phyloP scores from a whole-genome alignment of 2,329 filamentous ascomycete genomes.

The Exutisphaerella laricina region DNA sequence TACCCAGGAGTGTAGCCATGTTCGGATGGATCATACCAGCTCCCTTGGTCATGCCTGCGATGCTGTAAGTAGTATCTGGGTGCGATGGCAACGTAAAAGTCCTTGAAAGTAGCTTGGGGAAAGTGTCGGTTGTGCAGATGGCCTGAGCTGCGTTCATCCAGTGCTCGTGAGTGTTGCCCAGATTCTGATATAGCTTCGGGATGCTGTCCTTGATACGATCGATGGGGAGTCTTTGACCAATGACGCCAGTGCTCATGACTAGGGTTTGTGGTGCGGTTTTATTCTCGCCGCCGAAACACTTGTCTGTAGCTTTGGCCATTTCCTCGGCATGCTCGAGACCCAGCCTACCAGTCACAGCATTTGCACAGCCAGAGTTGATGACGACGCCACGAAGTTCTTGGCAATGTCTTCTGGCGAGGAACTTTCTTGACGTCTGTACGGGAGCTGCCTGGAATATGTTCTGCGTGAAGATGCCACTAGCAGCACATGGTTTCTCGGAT shows the following conservation, averaged over 20 bases:
- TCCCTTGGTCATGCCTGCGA: constrained; percentile 95
- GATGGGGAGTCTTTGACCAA: constrained; percentile 89
- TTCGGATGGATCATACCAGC: constrained; percentile 99
- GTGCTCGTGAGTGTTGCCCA: constrained; percentile 71
- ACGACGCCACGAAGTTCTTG: constrained; percentile 75
- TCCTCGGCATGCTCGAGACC: constrained; percentile 79
- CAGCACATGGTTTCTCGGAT: constrained; percentile 79
- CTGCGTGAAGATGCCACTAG: constrained; percentile 91
- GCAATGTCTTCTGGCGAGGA: constrained; percentile 50
- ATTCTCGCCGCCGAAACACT: constrained; percentile 46
- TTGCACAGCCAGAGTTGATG: constrained; percentile 93
- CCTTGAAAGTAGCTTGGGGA: constrained; percentile 86
- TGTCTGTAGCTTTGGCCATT: constrained; percentile 77
- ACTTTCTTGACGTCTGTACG: constrained; percentile 76
- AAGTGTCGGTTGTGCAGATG: constrained; percentile 98
- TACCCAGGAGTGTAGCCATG: constrained; percentile 91
- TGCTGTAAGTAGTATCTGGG: constrained; percentile 66
- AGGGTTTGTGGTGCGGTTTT: constrained; percentile 57
- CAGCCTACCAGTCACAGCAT: constrained; percentile 88
- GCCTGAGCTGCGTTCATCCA: constrained; percentile 84
- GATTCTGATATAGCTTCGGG: constrained; percentile 64
- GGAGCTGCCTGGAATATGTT: constrained; percentile 98
- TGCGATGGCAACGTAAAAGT: constrained; percentile 80
- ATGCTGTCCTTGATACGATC: constrained; percentile 81
- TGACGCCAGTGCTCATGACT: constrained; percentile 98